phyloP scores from a whole-genome alignment of 169 alveolate genomes.

The Babesia divergens region DNA sequence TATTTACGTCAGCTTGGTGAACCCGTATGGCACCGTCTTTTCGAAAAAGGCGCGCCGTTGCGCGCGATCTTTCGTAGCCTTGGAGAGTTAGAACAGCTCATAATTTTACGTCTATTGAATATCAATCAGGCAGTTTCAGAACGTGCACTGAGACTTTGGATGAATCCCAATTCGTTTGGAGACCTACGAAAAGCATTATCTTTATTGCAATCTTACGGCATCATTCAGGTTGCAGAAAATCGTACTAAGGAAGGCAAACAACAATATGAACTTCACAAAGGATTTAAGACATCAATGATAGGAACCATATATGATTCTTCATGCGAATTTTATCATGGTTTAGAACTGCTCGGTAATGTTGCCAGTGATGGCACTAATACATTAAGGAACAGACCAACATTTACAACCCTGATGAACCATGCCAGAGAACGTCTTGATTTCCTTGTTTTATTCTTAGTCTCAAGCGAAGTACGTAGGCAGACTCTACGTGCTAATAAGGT shows the following conservation, averaged over 20 bases:
- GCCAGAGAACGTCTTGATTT: conserved; percentile 47
- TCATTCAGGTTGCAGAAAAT: conserved; percentile 45
- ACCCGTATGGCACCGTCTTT: conserved; percentile 53
- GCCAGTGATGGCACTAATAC: neutral
- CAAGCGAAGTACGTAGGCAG: conserved; percentile 26
- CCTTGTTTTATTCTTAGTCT: conserved; percentile 38
- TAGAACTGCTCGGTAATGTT: conserved; percentile 5
- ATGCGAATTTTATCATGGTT: conserved; percentile 10
- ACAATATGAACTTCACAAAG: conserved; percentile 56
- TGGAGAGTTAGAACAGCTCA: conserved; percentile 75
- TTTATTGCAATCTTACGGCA: conserved; percentile 50
- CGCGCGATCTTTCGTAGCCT: conserved; percentile 71
- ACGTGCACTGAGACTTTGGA: conserved; percentile 82
- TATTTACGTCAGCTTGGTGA: conserved; percentile 52
- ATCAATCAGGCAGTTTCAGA: conserved; percentile 82
- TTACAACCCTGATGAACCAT: conserved; percentile 17
- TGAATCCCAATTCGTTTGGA: conserved; percentile 65
- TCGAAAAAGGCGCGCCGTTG: conserved; percentile 29
- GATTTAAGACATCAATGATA: conserved; percentile 32
- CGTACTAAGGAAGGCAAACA: conserved; percentile 57
- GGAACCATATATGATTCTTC: conserved; percentile 15
- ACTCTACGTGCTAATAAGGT: conserved; percentile 31
- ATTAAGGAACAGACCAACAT: neutral
- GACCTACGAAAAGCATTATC: conserved; percentile 67
- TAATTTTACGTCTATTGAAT: conserved; percentile 70